Evolutionary conservation across 2,329 filamentous ascomycete genomes (phyloP), one percentile per base, ranked within the genome.

Genomic region (Incumbomyces delicatus): DNA sequence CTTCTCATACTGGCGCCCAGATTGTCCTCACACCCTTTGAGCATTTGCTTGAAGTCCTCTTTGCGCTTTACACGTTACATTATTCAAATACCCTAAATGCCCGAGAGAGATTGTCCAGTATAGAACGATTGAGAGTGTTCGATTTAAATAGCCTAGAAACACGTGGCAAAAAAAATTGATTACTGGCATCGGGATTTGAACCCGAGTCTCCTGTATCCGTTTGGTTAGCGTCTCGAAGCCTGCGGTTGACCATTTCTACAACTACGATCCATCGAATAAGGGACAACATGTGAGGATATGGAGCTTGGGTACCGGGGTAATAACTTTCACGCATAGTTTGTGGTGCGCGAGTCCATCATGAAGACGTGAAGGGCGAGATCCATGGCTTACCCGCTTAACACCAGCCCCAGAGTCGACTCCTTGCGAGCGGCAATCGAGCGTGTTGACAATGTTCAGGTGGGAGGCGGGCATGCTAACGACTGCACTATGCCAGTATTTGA

Each of bases 141-240:
- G 22, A 27, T 27, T 27, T 8, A 27, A 27, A 27, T 27, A 5
- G 22, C 22, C 5, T 27, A 27, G 5, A 27, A 4, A 27, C 6
- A 13, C 6, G 20, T 22, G 16, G 38, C 17, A 41, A 41, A 41
- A 40, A 40, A 22, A 13, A 12, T 27, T 27, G 22, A 18, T 14
- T 41, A 16, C 38, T 41, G 38, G 18, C 38, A 41, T 41, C 38
- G 17, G 38, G 38, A 41, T 41, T 41, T 41, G 38, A 41, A 41
- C 38, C 38, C 16, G 38, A 41, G 38, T 41, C 38, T 41, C 38
- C 38, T 30, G 13, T 16, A 27, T 7, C 27, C 17, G 12, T 18
- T 18, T 12, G 16, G 14, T 38, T 38, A 38, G 16, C 35, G 17
- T n/a, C 12, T 12, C 4, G 4, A n/a, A 35, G 16, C 33, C 33